Evolutionary conservation across 495 filamentous ascomycete species (phyloP).

Genomic region (Hypomontagnella submonticulosa): DNA sequence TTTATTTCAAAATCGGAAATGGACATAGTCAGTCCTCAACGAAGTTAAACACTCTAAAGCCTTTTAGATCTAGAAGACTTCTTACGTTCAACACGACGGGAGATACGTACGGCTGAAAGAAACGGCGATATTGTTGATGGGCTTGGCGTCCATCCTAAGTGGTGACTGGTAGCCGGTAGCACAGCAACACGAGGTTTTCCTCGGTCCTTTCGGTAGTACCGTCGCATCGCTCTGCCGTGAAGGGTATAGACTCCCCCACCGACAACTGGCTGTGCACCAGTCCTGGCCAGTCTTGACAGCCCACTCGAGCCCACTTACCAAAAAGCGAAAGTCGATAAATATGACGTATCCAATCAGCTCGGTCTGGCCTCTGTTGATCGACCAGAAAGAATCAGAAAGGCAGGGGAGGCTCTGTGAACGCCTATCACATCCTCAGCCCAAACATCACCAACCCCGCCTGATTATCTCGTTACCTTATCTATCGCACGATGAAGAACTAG

Average conservation of each 20-base stretch:
- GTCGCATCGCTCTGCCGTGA: slow-evolving; percentile 32
- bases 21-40: neutral
- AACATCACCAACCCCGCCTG: slow-evolving; percentile 37
- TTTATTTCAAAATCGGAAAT: neutral
- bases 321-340: slow-evolving; percentile 44
- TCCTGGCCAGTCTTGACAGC: slow-evolving; percentile 13
- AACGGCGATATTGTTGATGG: slow-evolving; percentile 11
- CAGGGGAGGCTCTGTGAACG: slow-evolving; percentile 32
- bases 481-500: slow-evolving; percentile 40
- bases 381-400: slow-evolving; percentile 16
- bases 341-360: slow-evolving; percentile 45
- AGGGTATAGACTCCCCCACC: slow-evolving; percentile 27
- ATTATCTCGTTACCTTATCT: slow-evolving; percentile 43
- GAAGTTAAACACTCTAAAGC: neutral
- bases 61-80: neutral
- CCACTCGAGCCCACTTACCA: slow-evolving; percentile 40
- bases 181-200: slow-evolving; percentile 49
- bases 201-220: slow-evolving; percentile 44
- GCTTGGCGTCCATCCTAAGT: slow-evolving; percentile 33
- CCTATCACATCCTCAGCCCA: slow-evolving; percentile 36
- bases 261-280: slow-evolving; percentile 36
- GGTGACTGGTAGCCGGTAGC: slow-evolving; percentile 31
- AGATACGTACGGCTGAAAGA: slow-evolving; percentile 2
- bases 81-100: neutral
- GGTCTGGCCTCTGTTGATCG: slow-evolving; percentile 36